These are phyloP conservation scores for Phyllostachys edulis DNA, from an alignment of 176 grass and related monocot genomes.

Conservation along the genomic window DNA sequence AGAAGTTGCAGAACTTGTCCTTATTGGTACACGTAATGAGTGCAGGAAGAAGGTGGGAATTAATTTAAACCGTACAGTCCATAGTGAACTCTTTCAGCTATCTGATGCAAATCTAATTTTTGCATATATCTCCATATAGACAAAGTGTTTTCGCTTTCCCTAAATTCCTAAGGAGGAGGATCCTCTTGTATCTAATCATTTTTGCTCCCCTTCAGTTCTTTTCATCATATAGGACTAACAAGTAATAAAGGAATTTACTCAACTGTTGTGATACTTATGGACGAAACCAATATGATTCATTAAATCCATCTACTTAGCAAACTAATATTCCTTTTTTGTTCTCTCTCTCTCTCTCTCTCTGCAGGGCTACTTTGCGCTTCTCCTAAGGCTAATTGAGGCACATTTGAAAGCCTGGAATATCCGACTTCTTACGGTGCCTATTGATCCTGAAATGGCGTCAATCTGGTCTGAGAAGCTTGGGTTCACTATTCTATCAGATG, in stretches of 20 bases:
- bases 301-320: background rate
- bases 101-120: conserved; percentile 16
- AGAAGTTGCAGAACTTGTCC: conserved; percentile 54
- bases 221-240: background rate
- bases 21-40: conserved; percentile 44
- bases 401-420: conserved; percentile 50
- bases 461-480: conserved; percentile 81
- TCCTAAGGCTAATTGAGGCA: conserved; percentile 56
- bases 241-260: background rate
- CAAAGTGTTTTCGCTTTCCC: background rate
- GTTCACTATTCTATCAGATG: conserved; percentile 57
- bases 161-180: background rate
- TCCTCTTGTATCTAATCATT: background rate
- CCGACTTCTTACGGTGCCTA: conserved; percentile 37
- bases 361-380: conserved; percentile 69
- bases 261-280: conserved; percentile 12
- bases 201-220: background rate
- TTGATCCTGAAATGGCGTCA: conserved; percentile 58
- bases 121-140: background rate
- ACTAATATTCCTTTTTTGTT: background rate
- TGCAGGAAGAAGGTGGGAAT: conserved; percentile 50
- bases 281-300: background rate
- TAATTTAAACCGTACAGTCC: conserved; percentile 7
- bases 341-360: conserved; percentile 22
- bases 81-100: conserved; percentile 13